Conservation (phyloP, 345 rosid genomes). For the Salix purpurea region DNA sequence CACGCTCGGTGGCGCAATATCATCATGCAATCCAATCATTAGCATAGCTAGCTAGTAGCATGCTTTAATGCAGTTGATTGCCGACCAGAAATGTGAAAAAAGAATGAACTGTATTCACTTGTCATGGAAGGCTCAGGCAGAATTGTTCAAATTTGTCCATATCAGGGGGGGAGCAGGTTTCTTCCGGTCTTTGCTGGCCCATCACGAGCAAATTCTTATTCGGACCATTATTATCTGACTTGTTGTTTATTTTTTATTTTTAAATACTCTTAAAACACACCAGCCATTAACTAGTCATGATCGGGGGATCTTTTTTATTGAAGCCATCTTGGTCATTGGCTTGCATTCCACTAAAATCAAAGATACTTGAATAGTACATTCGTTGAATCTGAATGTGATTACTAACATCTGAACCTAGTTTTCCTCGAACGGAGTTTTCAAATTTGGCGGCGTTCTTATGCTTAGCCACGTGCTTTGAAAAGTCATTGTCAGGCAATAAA, state of each 20-base stretch:
- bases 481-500: not conserved
- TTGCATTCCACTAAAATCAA: not conserved
- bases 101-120: not conserved
- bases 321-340: not conserved
- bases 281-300: not conserved
- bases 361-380: not conserved
- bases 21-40: not conserved
- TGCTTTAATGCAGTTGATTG: not conserved
- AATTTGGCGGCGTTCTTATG: not conserved
- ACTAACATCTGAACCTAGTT: not conserved
- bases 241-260: fast-evolving
- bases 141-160: not conserved
- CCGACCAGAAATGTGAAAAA: not conserved
- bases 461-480: not conserved
- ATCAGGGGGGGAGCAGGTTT: not conserved
- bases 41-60: not conserved
- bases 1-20: not conserved
- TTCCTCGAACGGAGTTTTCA: not conserved
- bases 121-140: not conserved
- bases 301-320: not conserved
- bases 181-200: not conserved
- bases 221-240: not conserved
- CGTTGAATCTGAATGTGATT: not conserved
- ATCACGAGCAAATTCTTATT: not conserved
- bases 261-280: no score